Percentiles rank a stretch among this genome's conserved stretches.
These are phyloP conservation scores for Claviceps sp. DNA, from an alignment of 2,329 filamentous ascomycete species.

Conservation along the genomic window DNA sequence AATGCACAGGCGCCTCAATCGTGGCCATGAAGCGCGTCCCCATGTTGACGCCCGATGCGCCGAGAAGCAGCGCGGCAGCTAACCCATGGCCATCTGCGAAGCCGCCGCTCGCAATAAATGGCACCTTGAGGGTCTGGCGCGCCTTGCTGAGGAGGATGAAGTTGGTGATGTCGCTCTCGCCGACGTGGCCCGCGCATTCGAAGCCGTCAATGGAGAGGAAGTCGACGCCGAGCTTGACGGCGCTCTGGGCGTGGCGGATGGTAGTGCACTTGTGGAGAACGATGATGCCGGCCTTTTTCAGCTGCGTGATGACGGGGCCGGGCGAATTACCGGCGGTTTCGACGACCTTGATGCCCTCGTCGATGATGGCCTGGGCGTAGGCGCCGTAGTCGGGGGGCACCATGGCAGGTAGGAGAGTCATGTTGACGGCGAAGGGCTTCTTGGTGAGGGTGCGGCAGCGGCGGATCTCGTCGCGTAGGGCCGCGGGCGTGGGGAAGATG, in stretches of 20 bases:
- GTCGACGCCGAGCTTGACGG: constrained; percentile 88
- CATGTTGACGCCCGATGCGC: constrained; percentile 96
- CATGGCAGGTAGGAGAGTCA: constrained; percentile 82
- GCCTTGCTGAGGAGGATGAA: constrained; percentile 79
- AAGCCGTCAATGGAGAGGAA: constrained; percentile 96
- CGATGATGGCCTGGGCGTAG: constrained; percentile 84
- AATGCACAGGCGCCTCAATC: constrained; percentile 79
- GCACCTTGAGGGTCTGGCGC: constrained; percentile 68
- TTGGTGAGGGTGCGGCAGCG: constrained; percentile 68
- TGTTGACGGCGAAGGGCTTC: constrained; percentile 81
- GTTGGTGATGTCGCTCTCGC: constrained; percentile 78
- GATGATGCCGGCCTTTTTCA: constrained; percentile 67
- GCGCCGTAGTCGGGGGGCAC: constrained; percentile 84
- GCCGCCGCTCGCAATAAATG: constrained; percentile 91
- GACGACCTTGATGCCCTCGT: constrained; percentile 82
- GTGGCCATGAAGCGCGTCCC: constrained; percentile 97
- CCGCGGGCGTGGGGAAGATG: constrained; percentile 84
- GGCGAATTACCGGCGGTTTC: constrained; percentile 86
- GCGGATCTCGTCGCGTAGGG: constrained; percentile 85
- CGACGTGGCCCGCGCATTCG: constrained; percentile 85
- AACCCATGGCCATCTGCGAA: constrained; percentile 92
- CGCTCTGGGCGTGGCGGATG: constrained; percentile 82
- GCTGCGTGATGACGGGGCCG: constrained; percentile 75
- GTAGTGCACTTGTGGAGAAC: constrained; percentile 97
- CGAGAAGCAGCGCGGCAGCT: constrained; percentile 77